phyloP scores from a whole-genome alignment of 495 filamentous ascomycete genomes.

The Tuber magnatum region DNA sequence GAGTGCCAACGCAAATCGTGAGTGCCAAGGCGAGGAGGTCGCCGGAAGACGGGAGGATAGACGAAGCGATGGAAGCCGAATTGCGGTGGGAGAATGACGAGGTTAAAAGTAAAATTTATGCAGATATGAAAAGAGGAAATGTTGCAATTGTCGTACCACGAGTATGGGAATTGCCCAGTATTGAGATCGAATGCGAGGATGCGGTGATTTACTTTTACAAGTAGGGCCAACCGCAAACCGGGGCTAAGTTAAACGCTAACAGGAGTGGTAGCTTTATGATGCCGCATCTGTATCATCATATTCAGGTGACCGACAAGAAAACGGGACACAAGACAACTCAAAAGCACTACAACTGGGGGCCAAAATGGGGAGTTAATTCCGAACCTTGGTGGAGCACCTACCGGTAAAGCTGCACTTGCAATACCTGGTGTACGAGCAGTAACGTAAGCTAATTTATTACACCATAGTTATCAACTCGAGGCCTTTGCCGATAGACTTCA shows the following conservation, averaged over 20 bases:
- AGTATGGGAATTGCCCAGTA: conserved; percentile 41
- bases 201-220: conserved; percentile 43
- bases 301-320: conserved; percentile 41
- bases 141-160: conserved; percentile 30
- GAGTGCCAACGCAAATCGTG: conserved; percentile 42
- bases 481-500: conserved; percentile 41
- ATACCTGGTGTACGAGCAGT: background rate
- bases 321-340: conserved; percentile 33
- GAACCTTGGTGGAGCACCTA: conserved; percentile 42
- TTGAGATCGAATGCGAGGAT: conserved; percentile 43
- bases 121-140: conserved; percentile 33
- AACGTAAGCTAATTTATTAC: background rate
- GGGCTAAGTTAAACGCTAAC: background rate
- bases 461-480: conserved; percentile 37
- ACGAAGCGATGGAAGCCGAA: conserved; percentile 41
- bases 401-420: conserved; percentile 9
- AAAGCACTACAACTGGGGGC: conserved; percentile 28
- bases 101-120: conserved; percentile 35
- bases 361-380: conserved; percentile 36
- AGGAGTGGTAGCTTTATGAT: conserved; percentile 36
- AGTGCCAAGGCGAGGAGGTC: conserved; percentile 41
- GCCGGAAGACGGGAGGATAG: conserved; percentile 41
- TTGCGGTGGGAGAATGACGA: conserved; percentile 32
- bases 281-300: conserved; percentile 44
- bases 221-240: background rate